Evolutionary conservation across 1,284 basidiomycete genomes (phyloP).

Genomic region (Ganoderma meredithae): DNA sequence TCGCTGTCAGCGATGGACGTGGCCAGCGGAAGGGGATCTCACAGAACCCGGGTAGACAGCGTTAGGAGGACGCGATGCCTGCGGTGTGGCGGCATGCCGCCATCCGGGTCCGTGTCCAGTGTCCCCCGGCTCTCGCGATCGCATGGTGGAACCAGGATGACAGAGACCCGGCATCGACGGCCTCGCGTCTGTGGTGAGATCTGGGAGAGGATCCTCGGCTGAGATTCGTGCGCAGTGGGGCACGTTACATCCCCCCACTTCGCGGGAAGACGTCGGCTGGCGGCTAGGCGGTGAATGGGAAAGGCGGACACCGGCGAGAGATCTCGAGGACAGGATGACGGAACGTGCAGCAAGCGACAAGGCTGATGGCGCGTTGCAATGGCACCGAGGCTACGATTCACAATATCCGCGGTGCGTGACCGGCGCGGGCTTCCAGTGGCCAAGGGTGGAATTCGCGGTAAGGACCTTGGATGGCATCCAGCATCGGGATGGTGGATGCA

Average conservation of each 20-base stretch:
- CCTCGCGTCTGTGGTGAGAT: slow-evolving; percentile 1
- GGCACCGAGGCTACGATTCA: slow-evolving; percentile 4
- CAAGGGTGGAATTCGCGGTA: neutral
- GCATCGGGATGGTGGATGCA: slow-evolving; percentile 15
- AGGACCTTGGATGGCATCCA: slow-evolving; percentile 6
- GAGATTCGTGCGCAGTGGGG: neutral
- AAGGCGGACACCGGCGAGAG: neutral
- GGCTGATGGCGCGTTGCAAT: slow-evolving; percentile 21
- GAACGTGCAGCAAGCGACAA: slow-evolving; percentile 8
- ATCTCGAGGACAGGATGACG: neutral
- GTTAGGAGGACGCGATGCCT: neutral
- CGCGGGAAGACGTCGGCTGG: neutral
- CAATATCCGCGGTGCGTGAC: neutral
- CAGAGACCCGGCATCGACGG: neutral
- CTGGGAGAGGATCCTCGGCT: neutral
- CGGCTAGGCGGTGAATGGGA: slow-evolving; percentile 10
- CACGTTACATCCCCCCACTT: neutral
- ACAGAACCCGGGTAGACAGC: slow-evolving; percentile 2
- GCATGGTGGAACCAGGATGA: neutral
- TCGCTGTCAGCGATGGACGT: slow-evolving; percentile 8
- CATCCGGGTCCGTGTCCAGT: neutral
- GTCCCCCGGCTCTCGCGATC: neutral
- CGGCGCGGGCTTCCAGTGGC: neutral
- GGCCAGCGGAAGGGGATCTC: slow-evolving; percentile 13
- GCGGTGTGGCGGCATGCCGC: neutral